These are phyloP conservation scores for Starmerella powellii DNA, from an alignment of 805 yeast genomes.

Conservation along the genomic window DNA sequence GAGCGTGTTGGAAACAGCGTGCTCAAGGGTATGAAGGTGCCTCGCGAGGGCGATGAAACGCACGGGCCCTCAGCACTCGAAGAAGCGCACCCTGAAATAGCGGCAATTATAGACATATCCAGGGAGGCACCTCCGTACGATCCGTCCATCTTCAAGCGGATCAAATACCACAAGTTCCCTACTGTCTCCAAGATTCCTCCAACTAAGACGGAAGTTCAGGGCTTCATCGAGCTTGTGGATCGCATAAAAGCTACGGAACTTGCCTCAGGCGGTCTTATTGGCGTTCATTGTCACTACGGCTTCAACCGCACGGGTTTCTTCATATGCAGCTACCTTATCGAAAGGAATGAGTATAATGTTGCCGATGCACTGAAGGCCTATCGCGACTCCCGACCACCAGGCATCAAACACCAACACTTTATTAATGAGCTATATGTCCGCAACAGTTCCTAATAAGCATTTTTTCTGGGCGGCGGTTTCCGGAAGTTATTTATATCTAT, in stretches of 20 bases:
- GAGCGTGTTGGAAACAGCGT: conserved; percentile 31
- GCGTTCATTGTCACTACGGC: conserved; percentile 72
- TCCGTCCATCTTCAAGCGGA: conserved; percentile 41
- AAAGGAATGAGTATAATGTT: conserved; percentile 46
- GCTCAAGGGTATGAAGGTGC: conserved; percentile 61
- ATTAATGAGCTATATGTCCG: conserved; percentile 58
- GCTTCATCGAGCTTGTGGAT: conserved; percentile 37
- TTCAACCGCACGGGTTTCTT: conserved; percentile 69
- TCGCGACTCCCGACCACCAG: conserved; percentile 48
- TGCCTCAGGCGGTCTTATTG: conserved; percentile 34
- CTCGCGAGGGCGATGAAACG: conserved; percentile 47
- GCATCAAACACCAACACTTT: conserved; percentile 67
- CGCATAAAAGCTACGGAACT: conserved; percentile 31
- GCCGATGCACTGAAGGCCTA: conserved; percentile 53
- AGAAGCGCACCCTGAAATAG: conserved; percentile 37
- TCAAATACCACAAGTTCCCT: conserved; percentile 57
- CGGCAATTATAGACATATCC: conserved; percentile 57
- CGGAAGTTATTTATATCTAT: no score
- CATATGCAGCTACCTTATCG: conserved; percentile 56
- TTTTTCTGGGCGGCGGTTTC: no score
- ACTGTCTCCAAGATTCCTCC: conserved; percentile 72
- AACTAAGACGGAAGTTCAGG: conserved; percentile 44
- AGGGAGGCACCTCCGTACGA: conserved; percentile 54
- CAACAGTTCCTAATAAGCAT: conserved; percentile 29
- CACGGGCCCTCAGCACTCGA: conserved; percentile 54